phyloP scores from a whole-genome alignment of 352 stramenopile species.

The Pythium chondricola region DNA sequence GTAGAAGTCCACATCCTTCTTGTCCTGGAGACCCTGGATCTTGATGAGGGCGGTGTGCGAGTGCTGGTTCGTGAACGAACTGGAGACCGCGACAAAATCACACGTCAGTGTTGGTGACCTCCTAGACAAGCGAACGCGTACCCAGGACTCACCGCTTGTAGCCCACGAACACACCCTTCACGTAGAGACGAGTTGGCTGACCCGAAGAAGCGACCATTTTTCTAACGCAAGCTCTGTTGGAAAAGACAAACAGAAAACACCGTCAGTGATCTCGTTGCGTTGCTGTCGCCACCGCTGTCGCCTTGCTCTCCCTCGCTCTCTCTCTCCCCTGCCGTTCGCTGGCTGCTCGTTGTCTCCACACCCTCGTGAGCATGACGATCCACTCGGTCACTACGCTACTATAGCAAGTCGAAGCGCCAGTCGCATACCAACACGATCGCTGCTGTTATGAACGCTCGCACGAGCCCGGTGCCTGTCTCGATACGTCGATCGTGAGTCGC shows the following conservation, averaged over 20 bases:
- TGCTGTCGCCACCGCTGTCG: background rate
- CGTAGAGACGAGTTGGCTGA: constrained; percentile 95
- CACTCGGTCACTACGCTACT: too few species aligned
- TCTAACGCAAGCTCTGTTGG: constrained; percentile 67
- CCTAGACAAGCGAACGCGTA: background rate
- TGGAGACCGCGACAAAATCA: constrained; percentile 14
- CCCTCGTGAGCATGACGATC: too few species aligned
- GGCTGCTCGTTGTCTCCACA: too few species aligned
- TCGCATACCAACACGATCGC: too few species aligned
- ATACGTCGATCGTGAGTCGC: background rate
- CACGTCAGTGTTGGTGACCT: background rate
- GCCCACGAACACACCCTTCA: constrained; percentile 98
- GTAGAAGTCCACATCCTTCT: constrained; percentile 99
- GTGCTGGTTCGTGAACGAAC: constrained; percentile 96
- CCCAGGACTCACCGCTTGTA: constrained; percentile 90
- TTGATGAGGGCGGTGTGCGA: constrained; percentile 98
- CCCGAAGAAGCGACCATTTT: constrained; percentile 88
- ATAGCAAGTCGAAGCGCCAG: too few species aligned
- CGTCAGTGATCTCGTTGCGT: background rate
- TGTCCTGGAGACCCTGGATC: constrained; percentile 98
- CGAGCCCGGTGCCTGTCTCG: too few species aligned
- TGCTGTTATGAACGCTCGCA: too few species aligned
- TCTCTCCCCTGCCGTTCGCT: too few species aligned
- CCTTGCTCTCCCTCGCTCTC: constrained; percentile 1
- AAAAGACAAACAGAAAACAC: constrained; percentile 1